Evolutionary conservation across 441 rosid genomes (phyloP).

Genomic region (Erodium texanum): DNA sequence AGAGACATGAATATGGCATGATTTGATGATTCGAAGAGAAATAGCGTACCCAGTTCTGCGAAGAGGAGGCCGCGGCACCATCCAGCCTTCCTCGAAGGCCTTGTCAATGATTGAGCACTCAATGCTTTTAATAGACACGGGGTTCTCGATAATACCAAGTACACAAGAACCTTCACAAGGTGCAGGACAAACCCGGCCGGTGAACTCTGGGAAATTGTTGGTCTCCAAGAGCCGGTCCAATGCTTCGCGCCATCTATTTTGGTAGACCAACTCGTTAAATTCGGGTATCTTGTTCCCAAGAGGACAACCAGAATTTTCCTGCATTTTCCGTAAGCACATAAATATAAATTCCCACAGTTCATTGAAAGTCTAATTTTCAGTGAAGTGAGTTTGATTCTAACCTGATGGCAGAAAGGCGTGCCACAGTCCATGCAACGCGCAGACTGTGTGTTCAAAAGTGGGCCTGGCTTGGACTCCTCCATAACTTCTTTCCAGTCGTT

Average conservation of each 20-base stretch:
- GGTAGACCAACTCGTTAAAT: constrained; percentile 95
- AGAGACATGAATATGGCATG: background rate
- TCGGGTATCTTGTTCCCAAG: constrained; percentile 99
- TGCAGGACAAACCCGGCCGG: constrained; percentile 99
- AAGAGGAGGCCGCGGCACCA: constrained; percentile 90
- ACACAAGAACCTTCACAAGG: constrained; percentile 99
- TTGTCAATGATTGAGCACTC: constrained; percentile 94
- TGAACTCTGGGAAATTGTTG: constrained; percentile 96
- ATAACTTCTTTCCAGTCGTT: constrained; percentile 94
- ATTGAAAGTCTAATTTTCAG: background rate
- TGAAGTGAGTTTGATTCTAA: constrained; percentile 13
- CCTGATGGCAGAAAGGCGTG: constrained; percentile 99
- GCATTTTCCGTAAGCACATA: constrained; percentile 12
- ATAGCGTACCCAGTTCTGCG: constrained; percentile 71
- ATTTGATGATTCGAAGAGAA: background rate
- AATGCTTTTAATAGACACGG: constrained; percentile 90
- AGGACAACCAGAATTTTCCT: constrained; percentile 99
- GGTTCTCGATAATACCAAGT: constrained; percentile 98
- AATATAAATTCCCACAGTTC: too few species aligned
- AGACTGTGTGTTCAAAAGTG: constrained; percentile 82
- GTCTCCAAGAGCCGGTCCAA: constrained; percentile 93
- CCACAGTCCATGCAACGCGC: constrained; percentile 99
- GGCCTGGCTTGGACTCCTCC: constrained; percentile 76
- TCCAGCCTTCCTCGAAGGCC: constrained; percentile 99
- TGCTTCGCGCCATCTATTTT: constrained; percentile 99